Percentiles rank a stretch among this genome's conserved stretches.
Evolutionary conservation across 139 green algal species (phyloP).

Genomic region (Closterium sp.): DNA sequence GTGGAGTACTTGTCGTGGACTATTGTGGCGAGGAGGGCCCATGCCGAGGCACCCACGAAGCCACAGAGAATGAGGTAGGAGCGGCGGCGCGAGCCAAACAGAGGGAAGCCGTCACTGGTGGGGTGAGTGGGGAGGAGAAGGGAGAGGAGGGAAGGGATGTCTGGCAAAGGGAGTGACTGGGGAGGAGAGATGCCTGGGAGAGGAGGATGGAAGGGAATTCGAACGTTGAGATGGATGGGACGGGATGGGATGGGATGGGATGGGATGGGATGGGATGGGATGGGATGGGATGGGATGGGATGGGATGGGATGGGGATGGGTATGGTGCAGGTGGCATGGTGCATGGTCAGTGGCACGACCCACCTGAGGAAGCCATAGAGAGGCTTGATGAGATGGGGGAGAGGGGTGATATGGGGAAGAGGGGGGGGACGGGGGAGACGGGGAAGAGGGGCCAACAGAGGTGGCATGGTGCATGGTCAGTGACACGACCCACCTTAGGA

Average conservation of each 20-base stretch:
- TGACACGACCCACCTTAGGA: conserved; percentile 61
- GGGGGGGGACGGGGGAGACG: too few species aligned
- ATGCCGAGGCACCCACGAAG: conserved; percentile 61
- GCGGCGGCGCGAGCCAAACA: conserved; percentile 86
- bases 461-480: neutral
- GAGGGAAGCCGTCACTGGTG: conserved; percentile 75
- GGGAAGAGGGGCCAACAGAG: too few species aligned
- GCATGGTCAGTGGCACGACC: too few species aligned
- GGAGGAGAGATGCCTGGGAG: too few species aligned
- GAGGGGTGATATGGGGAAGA: too few species aligned
- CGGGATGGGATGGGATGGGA: too few species aligned
- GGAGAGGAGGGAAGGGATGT: conserved; percentile 76
- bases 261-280: too few species aligned
- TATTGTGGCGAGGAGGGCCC: conserved; percentile 63
- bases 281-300: neutral
- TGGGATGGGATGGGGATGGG: neutral
- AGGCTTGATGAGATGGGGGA: conserved; percentile 92
- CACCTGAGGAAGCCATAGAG: conserved; percentile 86
- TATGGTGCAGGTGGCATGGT: neutral
- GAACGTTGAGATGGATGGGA: too few species aligned
- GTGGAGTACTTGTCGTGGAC: conserved; percentile 58
- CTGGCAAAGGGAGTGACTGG: conserved; percentile 45
- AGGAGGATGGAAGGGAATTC: too few species aligned
- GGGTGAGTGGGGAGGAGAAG: too few species aligned
- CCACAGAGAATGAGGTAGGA: conserved; percentile 85